Base-by-base conservation (phyloP, 352 stramenopile genomes). In the Thalassiosira exigua region DNA sequence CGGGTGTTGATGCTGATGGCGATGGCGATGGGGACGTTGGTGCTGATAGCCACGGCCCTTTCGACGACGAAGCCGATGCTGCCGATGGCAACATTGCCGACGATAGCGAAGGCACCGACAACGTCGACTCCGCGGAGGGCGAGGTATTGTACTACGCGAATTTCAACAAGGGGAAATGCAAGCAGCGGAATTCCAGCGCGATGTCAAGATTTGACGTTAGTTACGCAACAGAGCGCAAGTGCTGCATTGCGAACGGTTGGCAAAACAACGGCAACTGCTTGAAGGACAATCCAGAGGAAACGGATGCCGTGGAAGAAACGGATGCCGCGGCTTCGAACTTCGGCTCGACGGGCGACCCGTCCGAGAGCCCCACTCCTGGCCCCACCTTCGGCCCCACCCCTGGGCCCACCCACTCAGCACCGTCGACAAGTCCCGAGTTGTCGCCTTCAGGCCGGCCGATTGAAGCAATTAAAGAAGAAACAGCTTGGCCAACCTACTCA, bases 91-190 rank as follows among this genome's bases (percentile, higher is more conserved):
- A 48, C 11, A 48, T 17, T 48, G 11, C 11, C 11, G n/a, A 48
- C n/a, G n/a, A n/a, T n/a, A n/a, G n/a, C n/a, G n/a, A n/a, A n/a
- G n/a, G n/a, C n/a, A n/a, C n/a, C n/a, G n/a, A n/a, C n/a, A n/a
- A n/a, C n/a, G n/a, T n/a, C n/a, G n/a, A n/a, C n/a, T 44, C 36
- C 7, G 36, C 7, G 14, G 36, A 14, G 7, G 36, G 36, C 36
- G 36, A 44, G 36, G 7, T 44, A 44, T 14, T 44, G 46, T 56
- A 56, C 46, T 56, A 56, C n/a, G 46, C 46, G 5, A 21, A 56
- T 56, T 56, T 56, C 46, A 4, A 30, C 7, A 29, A 56, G 46
- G 24, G 46, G 22, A 56, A 19, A 56, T 56, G 46, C 46, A 29
- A 5, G 24, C 5, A 9, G 17, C 9, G 22, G 46, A 7, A 56